Evolutionary conservation across 495 filamentous ascomycete genomes (phyloP), one percentile per base, ranked within the genome.

Genomic region (Aspergillus taichungensis): DNA sequence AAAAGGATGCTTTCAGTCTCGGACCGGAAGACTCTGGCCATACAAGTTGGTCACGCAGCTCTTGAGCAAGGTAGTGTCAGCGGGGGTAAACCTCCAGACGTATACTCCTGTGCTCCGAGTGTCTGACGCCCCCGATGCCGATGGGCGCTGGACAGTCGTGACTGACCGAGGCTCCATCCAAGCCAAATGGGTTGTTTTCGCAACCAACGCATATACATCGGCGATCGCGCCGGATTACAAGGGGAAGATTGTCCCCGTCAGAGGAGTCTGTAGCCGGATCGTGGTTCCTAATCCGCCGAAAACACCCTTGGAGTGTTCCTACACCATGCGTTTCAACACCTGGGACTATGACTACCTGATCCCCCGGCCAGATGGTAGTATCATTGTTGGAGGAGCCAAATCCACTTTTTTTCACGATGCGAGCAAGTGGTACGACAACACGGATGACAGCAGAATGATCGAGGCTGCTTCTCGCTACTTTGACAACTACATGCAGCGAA

Each of bases 191-290:
- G 75, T 94, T n/a, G 67, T 94, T 6, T 68, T 92, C 14, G 79
- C 85, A 0, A 88, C 83, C 1, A 95, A 95, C 53, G 88, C 68
- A 5, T 91, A 92, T 50, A 90, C 85, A 0, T 82, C 85, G 0
- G 67, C 80, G 44, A 66, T 95, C 3, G 68, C 87, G 3, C 85
- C 85, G 0, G 51, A 66, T 7, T 87, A 91, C 51, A 61, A 66
- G 34, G 79, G 82, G 43, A 72, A 87, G 13, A 85, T 95, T 49
- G 77, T 90, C 12, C 88, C 88, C 0, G 84, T 87, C 0, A 65
- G 83, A 13, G 85, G 85, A 3, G 58, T 59, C 14, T 63, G 60
- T 28, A 46, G 60, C 42, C 63, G 62, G 6, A 69, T 67, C 30
- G 51, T 54, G 11, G 53, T 60, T 24, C 58, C 63, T 6, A 51